Base-by-base conservation (phyloP, 768 basidiomycete genomes). In the Dacryopinax primogenitus region DNA sequence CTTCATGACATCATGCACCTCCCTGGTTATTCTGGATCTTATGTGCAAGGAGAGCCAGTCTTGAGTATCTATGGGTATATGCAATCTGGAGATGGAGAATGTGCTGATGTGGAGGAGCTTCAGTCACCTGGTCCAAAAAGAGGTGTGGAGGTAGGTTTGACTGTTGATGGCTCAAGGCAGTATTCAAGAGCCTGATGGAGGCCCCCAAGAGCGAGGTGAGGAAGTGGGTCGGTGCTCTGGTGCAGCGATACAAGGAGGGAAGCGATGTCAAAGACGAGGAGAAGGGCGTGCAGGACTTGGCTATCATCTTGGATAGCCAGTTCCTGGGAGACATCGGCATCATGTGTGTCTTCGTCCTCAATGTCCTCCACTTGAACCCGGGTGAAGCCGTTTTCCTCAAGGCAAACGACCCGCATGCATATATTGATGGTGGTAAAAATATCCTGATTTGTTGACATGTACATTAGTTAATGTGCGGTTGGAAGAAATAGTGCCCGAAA, bases 371-470 rank as follows among this genome's bases (percentile, higher is more conserved):
- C 65, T 77, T 98, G 70, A 73, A 83, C 62, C 82, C 86, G 0
- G 94, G 94, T 1, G 84, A 97, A 71, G 93, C 93, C 0, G 94
- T 96, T 63, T 98, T 94, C 77, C 81, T 99, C 15, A 88, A 91
- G 21, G 96, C 96, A 1, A 90, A 94, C 62, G 93, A 96, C 76
- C 96, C 96, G 1, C 96, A 99, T 69, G 96, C 96, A 0, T 99
- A 98, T 74, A 81, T 98, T 63, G 85, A 83, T 37, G 96, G 96
- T 74, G n/a, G n/a, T n/a, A n/a, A n/a, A n/a, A n/a, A n/a, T n/a
- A n/a, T n/a, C n/a, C n/a, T n/a, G n/a, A n/a, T n/a, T n/a, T n/a
- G n/a, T n/a, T n/a, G n/a, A n/a, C n/a, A n/a, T n/a, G n/a, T n/a
- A n/a, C n/a, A n/a, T n/a, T n/a, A n/a, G n/a, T n/a, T n/a, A n/a